phyloP scores from a whole-genome alignment of 768 basidiomycete genomes.

The Asterophora parasitica region DNA sequence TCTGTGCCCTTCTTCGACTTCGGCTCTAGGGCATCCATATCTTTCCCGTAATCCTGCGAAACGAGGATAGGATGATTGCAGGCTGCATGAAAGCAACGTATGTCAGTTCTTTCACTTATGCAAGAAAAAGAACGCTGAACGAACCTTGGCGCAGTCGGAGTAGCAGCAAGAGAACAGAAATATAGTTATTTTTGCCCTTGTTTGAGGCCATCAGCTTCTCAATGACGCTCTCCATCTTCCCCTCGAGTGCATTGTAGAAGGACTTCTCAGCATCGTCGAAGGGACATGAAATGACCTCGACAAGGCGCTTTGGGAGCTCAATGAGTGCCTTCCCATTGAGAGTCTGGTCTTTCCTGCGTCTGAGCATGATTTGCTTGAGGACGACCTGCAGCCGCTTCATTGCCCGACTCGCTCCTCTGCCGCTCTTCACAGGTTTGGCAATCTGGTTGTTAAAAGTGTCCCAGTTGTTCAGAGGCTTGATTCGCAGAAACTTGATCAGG shows the following conservation, averaged over 20 bases:
- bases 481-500: conserved; percentile 81
- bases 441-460: conserved; percentile 75
- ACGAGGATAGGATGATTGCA: conserved; percentile 89
- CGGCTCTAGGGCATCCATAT: conserved; percentile 74
- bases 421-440: conserved; percentile 71
- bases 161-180: conserved; percentile 63
- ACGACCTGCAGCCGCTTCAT: conserved; percentile 89
- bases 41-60: conserved; percentile 66
- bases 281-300: conserved; percentile 68
- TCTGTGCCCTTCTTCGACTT: conserved; percentile 49
- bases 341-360: conserved; percentile 71
- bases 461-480: conserved; percentile 80
- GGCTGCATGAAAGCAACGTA: conserved; percentile 38
- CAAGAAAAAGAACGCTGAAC: conserved; percentile 14
- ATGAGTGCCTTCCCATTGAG: conserved; percentile 81
- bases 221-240: conserved; percentile 59
- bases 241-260: conserved; percentile 75
- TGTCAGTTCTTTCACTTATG: not conserved
- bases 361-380: conserved; percentile 82
- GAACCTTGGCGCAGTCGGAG: conserved; percentile 87
- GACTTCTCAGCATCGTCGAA: conserved; percentile 74
- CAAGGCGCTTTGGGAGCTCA: conserved; percentile 67
- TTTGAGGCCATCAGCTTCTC: conserved; percentile 58
- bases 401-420: conserved; percentile 52
- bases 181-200: conserved; percentile 58